Evolutionary conservation across 2,329 filamentous ascomycete species (phyloP).

Genomic region (Endoconidiophora polonica): DNA sequence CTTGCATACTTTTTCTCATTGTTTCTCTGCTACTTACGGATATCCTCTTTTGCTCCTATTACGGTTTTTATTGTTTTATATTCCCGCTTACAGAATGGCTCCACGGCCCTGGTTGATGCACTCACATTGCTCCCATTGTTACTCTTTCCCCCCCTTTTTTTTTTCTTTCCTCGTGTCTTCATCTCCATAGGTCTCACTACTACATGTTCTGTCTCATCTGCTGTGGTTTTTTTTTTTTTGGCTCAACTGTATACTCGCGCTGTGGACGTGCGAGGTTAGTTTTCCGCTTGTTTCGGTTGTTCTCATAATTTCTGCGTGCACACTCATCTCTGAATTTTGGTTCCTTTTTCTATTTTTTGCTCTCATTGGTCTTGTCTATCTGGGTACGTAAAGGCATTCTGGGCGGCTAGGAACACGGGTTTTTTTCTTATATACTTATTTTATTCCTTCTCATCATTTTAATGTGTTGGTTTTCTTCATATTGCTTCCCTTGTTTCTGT

Average conservation of each 20-base stretch:
- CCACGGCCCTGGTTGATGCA: too few relatives aligned
- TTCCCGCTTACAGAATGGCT: not conserved
- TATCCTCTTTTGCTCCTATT: conserved; percentile 1
- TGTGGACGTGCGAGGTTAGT: too few relatives aligned
- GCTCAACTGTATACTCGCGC: not conserved
- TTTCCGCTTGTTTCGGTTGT: too few relatives aligned
- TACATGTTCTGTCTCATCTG: not conserved
- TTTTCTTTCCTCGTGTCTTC: not conserved
- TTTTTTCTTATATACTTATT: too few relatives aligned
- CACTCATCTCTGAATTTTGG: not conserved
- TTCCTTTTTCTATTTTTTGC: too few relatives aligned
- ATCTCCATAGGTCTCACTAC: not conserved
- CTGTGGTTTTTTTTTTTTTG: not conserved
- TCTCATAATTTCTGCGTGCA: too few relatives aligned
- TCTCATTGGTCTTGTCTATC: too few relatives aligned
- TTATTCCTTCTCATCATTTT: too few relatives aligned
- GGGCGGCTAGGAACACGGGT: too few relatives aligned
- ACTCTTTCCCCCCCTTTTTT: not conserved
- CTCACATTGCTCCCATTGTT: not conserved
- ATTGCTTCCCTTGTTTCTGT: too few relatives aligned
- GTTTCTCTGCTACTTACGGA: conserved; percentile 1
- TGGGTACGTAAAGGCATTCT: too few relatives aligned
- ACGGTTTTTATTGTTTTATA: conserved; percentile 1
- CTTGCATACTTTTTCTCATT: not conserved
- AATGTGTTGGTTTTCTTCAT: too few relatives aligned